Conservation (phyloP, 495 filamentous ascomycete species). For the Aspergillus funiculosus region DNA sequence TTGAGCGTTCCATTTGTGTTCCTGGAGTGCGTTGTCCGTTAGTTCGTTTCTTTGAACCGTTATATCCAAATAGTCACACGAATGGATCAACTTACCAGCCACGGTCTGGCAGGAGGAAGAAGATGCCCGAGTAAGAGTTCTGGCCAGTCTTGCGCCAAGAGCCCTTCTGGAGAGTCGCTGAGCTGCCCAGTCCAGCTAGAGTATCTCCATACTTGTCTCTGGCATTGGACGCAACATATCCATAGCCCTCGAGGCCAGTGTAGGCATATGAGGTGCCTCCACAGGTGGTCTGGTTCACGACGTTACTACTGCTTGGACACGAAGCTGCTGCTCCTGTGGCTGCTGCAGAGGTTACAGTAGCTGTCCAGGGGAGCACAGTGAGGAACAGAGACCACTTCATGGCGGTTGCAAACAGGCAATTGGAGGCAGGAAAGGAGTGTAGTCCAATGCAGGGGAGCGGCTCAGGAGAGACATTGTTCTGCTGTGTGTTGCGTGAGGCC, state of each 20-base stretch:
- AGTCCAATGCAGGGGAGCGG: too few relatives aligned
- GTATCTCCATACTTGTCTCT: slow-evolving; percentile 71
- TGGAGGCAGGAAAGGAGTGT: not conserved
- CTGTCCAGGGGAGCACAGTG: slow-evolving; percentile 16
- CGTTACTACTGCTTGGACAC: not conserved
- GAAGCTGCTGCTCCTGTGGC: slow-evolving; percentile 3
- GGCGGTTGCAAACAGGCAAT: not conserved
- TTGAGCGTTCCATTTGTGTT: slow-evolving; percentile 72
- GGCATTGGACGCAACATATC: slow-evolving; percentile 53
- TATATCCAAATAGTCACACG: not conserved
- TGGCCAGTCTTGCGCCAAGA: slow-evolving; percentile 56
- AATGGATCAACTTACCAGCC: slow-evolving; percentile 49
- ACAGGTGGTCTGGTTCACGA: slow-evolving; percentile 55
- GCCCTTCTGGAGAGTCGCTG: slow-evolving; percentile 56
- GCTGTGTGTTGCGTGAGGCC: too few relatives aligned
- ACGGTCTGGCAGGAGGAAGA: slow-evolving; percentile 65
- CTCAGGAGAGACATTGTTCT: too few relatives aligned
- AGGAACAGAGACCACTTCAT: slow-evolving; percentile 25
- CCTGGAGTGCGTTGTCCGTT: slow-evolving; percentile 34
- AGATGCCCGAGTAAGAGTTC: slow-evolving; percentile 55
- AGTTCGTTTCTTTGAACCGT: not conserved
- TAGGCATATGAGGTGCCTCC: slow-evolving; percentile 61
- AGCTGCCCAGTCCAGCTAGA: slow-evolving; percentile 61
- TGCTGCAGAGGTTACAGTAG: slow-evolving; percentile 8
- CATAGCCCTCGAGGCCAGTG: slow-evolving; percentile 65